phyloP scores from a whole-genome alignment of 352 stramenopile species.

The Globisporangium abappressorium region DNA sequence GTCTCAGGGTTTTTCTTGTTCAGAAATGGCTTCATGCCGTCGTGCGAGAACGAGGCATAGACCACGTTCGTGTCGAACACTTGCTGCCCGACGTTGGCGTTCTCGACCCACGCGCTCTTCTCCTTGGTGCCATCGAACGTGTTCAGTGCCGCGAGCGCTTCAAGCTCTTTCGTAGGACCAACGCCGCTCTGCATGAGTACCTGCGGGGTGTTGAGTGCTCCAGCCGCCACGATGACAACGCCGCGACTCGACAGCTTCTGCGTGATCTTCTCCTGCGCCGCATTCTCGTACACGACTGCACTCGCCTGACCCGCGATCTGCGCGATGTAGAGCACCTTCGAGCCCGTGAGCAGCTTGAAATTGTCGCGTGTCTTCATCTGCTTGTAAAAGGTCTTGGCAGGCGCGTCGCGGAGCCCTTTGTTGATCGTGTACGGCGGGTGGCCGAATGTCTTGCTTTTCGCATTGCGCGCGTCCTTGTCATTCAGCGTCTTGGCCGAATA shows the following conservation, averaged over 20 bases:
- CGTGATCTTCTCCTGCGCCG: conserved; percentile 7
- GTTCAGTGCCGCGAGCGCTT: conserved; percentile 23
- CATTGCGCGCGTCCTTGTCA: conserved; percentile 36
- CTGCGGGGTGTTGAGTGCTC: conserved; percentile 71
- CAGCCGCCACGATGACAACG: conserved; percentile 74
- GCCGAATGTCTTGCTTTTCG: conserved; percentile 46
- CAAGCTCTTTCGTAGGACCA: conserved; percentile 52
- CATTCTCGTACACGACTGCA: conserved; percentile 43
- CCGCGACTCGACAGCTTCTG: conserved; percentile 31
- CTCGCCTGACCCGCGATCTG: conserved; percentile 41
- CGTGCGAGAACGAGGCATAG: conserved; percentile 21
- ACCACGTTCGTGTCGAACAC: conserved; percentile 24
- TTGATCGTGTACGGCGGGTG: conserved; percentile 54
- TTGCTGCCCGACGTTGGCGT: conserved; percentile 17
- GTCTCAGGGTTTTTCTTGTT: conserved; percentile 13
- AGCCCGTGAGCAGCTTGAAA: conserved; percentile 42
- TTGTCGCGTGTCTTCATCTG: conserved; percentile 41
- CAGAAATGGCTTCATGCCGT: conserved; percentile 21
- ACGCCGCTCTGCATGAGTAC: conserved; percentile 81
- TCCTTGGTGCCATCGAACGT: conserved; percentile 13
- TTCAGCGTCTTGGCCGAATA: conserved; percentile 42
- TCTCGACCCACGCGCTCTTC: conserved; percentile 22
- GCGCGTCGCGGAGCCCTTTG: conserved; percentile 40
- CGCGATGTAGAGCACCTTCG: conserved; percentile 47
- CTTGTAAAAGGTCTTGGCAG: conserved; percentile 54